These are phyloP conservation scores for Leptoxyphium fumago DNA, from an alignment of 2,329 filamentous ascomycete genomes.

Conservation along the genomic window DNA sequence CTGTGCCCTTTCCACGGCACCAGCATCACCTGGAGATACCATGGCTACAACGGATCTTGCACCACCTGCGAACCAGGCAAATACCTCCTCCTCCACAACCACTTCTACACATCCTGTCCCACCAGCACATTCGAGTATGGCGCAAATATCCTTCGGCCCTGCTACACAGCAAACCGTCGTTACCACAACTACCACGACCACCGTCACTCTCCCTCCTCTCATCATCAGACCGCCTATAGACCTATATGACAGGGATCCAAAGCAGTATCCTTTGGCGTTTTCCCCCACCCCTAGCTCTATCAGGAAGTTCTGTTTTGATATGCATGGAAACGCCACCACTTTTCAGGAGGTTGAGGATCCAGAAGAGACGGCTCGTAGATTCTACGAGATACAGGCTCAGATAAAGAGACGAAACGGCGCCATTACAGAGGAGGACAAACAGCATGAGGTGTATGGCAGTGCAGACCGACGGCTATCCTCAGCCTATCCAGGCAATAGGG, in stretches of 20 bases:
- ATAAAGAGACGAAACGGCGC: slow-evolving; percentile 15
- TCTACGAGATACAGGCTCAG: slow-evolving; percentile 14
- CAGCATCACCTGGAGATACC: slow-evolving; percentile 17
- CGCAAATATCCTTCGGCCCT: slow-evolving; percentile 47
- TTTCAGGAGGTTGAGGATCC: slow-evolving; percentile 49
- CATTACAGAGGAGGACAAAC: slow-evolving; percentile 12
- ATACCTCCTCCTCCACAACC: background rate
- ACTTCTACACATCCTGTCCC: slow-evolving; percentile 7
- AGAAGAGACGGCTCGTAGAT: slow-evolving; percentile 34
- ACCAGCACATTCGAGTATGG: slow-evolving; percentile 30
- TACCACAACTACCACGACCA: slow-evolving; percentile 85
- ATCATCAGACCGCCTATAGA: slow-evolving; percentile 59
- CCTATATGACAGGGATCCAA: slow-evolving; percentile 61
- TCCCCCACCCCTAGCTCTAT: slow-evolving; percentile 70
- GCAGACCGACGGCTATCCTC: background rate
- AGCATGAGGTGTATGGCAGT: slow-evolving; percentile 10
- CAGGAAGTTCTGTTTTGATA: slow-evolving; percentile 59
- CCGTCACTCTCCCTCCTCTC: slow-evolving; percentile 67
- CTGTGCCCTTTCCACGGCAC: slow-evolving; percentile 18
- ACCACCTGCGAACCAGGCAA: slow-evolving; percentile 5
- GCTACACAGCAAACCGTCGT: slow-evolving; percentile 54
- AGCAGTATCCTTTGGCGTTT: slow-evolving; percentile 76
- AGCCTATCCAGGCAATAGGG: slow-evolving; percentile 7
- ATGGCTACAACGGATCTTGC: slow-evolving; percentile 2
- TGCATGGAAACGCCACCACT: slow-evolving; percentile 45